Evolutionary conservation across 2,329 filamentous ascomycete species (phyloP).

Genomic region (Talaromyces albobiverticillius): DNA sequence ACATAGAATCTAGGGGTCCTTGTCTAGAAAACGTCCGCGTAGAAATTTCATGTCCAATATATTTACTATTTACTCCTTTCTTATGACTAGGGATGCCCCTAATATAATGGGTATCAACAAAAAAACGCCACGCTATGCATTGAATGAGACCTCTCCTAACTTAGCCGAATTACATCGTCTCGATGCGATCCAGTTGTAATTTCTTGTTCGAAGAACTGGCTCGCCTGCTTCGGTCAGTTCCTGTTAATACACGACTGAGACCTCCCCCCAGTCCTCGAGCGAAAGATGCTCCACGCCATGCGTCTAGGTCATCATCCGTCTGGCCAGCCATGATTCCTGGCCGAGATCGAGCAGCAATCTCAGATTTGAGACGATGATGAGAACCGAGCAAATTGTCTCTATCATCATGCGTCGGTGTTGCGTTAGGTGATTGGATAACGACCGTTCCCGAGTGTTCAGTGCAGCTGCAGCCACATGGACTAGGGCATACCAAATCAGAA

Average conservation of each 20-base stretch:
- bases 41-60: too few species aligned
- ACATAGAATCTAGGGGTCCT: too few species aligned
- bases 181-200: conserved; percentile 13
- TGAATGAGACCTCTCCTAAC: too few species aligned
- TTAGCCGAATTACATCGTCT: conserved; percentile 10
- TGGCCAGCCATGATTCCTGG: conserved; percentile 22
- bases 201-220: conserved; percentile 14
- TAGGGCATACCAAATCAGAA: conserved; percentile 34
- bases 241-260: conserved; percentile 36
- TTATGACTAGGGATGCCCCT: background rate
- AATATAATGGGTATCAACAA: conserved; percentile 6
- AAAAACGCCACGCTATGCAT: conserved; percentile 12
- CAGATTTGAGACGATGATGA: conserved; percentile 16
- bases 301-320: conserved; percentile 32
- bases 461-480: conserved; percentile 49
- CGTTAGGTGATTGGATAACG: conserved; percentile 3
- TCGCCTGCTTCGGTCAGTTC: conserved; percentile 7
- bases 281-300: conserved; percentile 37
- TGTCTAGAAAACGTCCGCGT: too few species aligned
- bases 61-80: too few species aligned
- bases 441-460: conserved; percentile 29
- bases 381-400: conserved; percentile 18
- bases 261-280: conserved; percentile 42
- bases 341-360: conserved; percentile 15
- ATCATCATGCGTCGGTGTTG: conserved; percentile 8